Conservation (phyloP, 192 early-diverging fungal species). For the Anaeromyces robustus region DNA sequence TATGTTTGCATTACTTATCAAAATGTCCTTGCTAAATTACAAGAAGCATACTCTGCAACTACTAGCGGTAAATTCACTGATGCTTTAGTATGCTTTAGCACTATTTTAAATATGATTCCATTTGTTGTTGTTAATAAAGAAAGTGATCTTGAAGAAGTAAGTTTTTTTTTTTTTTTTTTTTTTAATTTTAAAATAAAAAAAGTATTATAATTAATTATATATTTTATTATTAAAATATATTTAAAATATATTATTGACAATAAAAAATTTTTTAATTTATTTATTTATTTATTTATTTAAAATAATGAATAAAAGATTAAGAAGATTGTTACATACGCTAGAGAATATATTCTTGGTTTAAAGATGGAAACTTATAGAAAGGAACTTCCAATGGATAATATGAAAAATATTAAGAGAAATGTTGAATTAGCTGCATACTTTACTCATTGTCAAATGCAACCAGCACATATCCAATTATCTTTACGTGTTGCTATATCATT, state of each 20-base stretch:
- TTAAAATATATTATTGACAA: no score
- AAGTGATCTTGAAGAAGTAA: conserved; percentile 60
- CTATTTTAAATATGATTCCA: conserved; percentile 59
- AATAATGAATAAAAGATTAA: no score
- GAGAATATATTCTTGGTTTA: conserved; percentile 86
- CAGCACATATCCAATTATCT: conserved; percentile 72
- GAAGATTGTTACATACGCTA: conserved; percentile 3
- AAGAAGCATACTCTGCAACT: conserved; percentile 69
- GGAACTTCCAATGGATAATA: conserved; percentile 27
- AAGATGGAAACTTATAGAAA: conserved; percentile 69
- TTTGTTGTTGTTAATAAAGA: conserved; percentile 52
- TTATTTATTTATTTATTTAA: no score
- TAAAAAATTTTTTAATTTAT: no score
- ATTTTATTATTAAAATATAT: no score
- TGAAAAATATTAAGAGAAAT: conserved; percentile 35
- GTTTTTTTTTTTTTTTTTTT: no score
- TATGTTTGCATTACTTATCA: conserved; percentile 36
- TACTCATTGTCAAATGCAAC: conserved; percentile 81
- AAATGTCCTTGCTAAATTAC: conserved; percentile 48
- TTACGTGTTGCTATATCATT: conserved; percentile 76
- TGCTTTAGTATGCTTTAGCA: conserved; percentile 54
- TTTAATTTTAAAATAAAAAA: no score
- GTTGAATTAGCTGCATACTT: conserved; percentile 92
- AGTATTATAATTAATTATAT: no score
- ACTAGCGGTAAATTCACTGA: conserved; percentile 70